phyloP scores from a whole-genome alignment of 2,329 filamentous ascomycete species.

The Pseudofabraea citricarpa region DNA sequence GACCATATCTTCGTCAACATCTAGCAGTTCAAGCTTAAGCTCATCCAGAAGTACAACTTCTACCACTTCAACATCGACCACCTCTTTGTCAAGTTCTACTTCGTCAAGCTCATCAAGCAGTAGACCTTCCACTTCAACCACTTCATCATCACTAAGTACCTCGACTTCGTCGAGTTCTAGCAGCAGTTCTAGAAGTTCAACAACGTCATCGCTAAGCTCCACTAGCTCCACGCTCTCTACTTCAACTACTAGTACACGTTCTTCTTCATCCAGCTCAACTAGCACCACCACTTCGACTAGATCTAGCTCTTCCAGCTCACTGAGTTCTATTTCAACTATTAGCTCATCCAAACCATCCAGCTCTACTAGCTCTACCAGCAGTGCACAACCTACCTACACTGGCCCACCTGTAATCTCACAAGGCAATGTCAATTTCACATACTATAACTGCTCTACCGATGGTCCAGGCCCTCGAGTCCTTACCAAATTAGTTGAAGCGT shows the following conservation, averaged over 20 bases:
- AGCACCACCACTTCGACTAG: constrained; percentile 1
- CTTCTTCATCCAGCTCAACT: constrained; percentile 2
- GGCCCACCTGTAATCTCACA: constrained; percentile 17
- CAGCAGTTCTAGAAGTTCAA: too few species aligned
- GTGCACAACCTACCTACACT: constrained; percentile 13
- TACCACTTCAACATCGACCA: background rate
- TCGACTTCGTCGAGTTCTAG: too few species aligned
- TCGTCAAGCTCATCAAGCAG: background rate
- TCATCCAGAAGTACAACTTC: background rate
- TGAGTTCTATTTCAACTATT: constrained; percentile 5
- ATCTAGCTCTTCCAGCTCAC: constrained; percentile 4
- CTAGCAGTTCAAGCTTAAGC: constrained; percentile 1
- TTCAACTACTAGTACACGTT: background rate
- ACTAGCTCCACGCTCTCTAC: constrained; percentile 8
- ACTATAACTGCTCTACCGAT: constrained; percentile 23
- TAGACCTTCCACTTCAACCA: background rate
- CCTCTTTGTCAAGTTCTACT: constrained; percentile 4
- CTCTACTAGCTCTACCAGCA: constrained; percentile 11
- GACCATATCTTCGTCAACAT: background rate
- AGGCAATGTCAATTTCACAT: constrained; percentile 26
- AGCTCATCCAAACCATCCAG: constrained; percentile 2
- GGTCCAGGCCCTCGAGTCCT: constrained; percentile 18
- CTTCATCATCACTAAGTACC: too few species aligned
- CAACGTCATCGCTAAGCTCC: constrained; percentile 3
- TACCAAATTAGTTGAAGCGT: constrained; percentile 13